These are phyloP conservation scores for Primulina tabacum DNA, from an alignment of 257 asterid species.

Conservation along the genomic window DNA sequence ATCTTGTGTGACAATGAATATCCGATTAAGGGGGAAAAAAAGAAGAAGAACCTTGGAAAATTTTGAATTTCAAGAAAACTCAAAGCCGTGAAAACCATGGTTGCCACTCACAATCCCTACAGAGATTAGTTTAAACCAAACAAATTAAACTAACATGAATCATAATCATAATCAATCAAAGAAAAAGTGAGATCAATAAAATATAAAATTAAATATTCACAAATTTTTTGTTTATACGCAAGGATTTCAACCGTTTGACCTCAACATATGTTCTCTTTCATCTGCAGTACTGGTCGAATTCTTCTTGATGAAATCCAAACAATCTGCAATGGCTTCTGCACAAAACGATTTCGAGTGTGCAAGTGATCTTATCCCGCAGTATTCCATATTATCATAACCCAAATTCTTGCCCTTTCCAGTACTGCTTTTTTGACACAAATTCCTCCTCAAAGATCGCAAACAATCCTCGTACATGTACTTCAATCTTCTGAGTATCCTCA, in stretches of 20 bases:
- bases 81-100: too few relatives aligned
- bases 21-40: too few relatives aligned
- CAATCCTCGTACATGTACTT: not conserved
- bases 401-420: not conserved
- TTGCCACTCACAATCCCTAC: too few relatives aligned
- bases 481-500: not conserved
- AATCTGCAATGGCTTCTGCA: not conserved
- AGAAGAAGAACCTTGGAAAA: too few relatives aligned
- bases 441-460: not conserved
- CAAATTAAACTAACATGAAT: too few relatives aligned
- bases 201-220: too few relatives aligned
- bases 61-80: too few relatives aligned
- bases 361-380: not conserved
- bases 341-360: not conserved
- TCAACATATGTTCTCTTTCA: not conserved
- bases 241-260: not conserved
- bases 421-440: not conserved
- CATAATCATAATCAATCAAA: too few relatives aligned
- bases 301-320: constrained; percentile 5
- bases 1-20: too few relatives aligned
- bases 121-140: too few relatives aligned
- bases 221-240: not conserved
- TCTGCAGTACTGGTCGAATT: not conserved
- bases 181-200: too few relatives aligned
- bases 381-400: not conserved